Percentiles rank a stretch among this genome's conserved stretches.
phyloP scores from a whole-genome alignment of 176 grass and related monocot genomes.

The Hordeum marinum region DNA sequence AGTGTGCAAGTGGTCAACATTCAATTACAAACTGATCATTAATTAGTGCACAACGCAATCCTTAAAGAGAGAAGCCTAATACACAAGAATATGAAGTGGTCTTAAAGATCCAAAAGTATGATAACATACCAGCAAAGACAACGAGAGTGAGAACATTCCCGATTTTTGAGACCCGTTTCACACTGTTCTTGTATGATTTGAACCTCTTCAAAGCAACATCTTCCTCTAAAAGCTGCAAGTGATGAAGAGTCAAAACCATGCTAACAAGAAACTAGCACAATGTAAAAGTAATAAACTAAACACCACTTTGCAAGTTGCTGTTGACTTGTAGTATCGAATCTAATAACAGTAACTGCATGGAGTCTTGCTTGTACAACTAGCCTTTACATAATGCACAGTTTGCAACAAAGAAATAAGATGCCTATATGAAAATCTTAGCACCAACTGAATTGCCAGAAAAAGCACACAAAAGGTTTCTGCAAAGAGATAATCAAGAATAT shows the following conservation, averaged over 20 bases:
- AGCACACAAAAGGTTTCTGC: background rate
- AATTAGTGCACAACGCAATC: background rate
- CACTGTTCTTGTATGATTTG: constrained; percentile 66
- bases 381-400: background rate
- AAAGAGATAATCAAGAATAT: background rate
- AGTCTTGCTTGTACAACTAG: background rate
- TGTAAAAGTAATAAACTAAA: background rate
- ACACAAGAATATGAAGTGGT: constrained; percentile 1
- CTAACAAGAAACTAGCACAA: background rate
- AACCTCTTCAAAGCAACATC: constrained; percentile 70
- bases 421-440: background rate
- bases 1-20: background rate
- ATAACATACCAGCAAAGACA: constrained; percentile 52
- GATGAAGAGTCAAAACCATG: constrained; percentile 10
- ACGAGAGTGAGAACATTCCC: constrained; percentile 51
- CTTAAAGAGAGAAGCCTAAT: background rate
- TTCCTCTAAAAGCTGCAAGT: constrained; percentile 66
- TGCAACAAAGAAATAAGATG: background rate
- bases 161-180: constrained; percentile 60
- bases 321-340: background rate
- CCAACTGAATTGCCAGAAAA: background rate
- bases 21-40: background rate
- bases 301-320: background rate
- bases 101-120: background rate
- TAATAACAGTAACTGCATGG: background rate